Percentiles rank a stretch among this genome's conserved stretches.
Evolutionary conservation across 805 yeast species (phyloP).

Genomic region (Metschnikowia borealis): DNA sequence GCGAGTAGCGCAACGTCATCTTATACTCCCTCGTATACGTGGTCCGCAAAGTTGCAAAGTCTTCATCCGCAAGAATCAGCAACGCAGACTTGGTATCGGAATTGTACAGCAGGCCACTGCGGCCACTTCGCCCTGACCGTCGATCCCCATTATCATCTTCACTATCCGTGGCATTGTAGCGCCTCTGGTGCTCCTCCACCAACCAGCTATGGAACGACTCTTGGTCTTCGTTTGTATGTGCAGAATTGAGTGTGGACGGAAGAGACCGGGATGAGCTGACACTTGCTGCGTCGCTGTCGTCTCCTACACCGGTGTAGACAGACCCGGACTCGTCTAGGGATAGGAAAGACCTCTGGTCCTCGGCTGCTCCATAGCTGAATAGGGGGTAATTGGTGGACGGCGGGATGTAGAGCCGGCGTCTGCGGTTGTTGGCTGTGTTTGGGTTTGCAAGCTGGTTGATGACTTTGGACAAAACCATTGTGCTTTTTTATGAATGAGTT

Average conservation of each 20-base stretch:
- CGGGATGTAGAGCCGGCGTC: constrained; percentile 40
- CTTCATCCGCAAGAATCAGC: constrained; percentile 22
- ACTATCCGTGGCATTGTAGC: constrained; percentile 24
- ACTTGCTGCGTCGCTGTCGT: constrained; percentile 37
- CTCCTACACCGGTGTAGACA: constrained; percentile 19
- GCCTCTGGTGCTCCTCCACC: constrained; percentile 39
- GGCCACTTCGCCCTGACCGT: constrained; percentile 2
- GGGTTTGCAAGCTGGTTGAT: constrained; percentile 42
- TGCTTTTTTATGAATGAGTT: too few relatives aligned
- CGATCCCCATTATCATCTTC: constrained; percentile 12
- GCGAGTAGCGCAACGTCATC: constrained; percentile 29
- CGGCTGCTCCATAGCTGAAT: constrained; percentile 41
- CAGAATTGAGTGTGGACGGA: constrained; percentile 38
- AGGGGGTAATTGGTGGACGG: constrained; percentile 42
- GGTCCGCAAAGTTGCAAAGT: constrained; percentile 31
- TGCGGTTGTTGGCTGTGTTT: constrained; percentile 28
- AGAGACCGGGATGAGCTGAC: constrained; percentile 38
- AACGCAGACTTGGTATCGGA: constrained; percentile 9
- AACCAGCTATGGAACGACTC: constrained; percentile 43
- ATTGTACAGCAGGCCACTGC: constrained; percentile 1
- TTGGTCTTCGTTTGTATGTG: constrained; percentile 32
- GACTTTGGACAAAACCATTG: constrained; percentile 39
- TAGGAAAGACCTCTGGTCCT: constrained; percentile 42
- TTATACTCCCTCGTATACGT: constrained; percentile 23
- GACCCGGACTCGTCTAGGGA: constrained; percentile 37